phyloP scores from a whole-genome alignment of 2,329 filamentous ascomycete species.

The Hymenoscyphus salicellus region DNA sequence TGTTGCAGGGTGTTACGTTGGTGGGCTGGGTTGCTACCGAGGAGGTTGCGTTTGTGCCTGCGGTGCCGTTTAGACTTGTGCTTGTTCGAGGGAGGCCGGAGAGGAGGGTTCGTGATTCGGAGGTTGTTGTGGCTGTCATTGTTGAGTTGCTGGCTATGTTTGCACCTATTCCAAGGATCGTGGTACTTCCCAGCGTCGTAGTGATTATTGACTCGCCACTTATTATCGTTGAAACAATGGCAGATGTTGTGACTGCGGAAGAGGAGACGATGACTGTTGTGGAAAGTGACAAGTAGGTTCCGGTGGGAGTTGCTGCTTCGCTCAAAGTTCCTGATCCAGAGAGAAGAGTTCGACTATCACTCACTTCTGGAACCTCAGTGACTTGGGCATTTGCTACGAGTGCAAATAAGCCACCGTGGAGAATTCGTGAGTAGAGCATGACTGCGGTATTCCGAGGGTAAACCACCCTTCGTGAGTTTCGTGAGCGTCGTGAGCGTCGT shows the following conservation, averaged over 20 bases:
- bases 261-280: conserved; percentile 36
- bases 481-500: not conserved
- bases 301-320: conserved; percentile 38
- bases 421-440: conserved; percentile 27
- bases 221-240: conserved; percentile 29
- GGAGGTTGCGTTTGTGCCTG: conserved; percentile 46
- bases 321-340: conserved; percentile 18
- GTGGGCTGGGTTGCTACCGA: conserved; percentile 47
- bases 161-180: conserved; percentile 27
- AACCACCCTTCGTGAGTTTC: not conserved
- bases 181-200: conserved; percentile 31
- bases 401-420: conserved; percentile 34
- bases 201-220: conserved; percentile 25
- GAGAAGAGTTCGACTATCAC: conserved; percentile 19
- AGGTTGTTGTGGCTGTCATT: conserved; percentile 30
- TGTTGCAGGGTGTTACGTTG: conserved; percentile 79
- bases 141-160: conserved; percentile 26
- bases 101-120: conserved; percentile 41
- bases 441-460: conserved; percentile 2
- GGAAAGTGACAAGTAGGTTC: conserved; percentile 38
- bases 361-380: conserved; percentile 9
- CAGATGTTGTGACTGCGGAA: conserved; percentile 29
- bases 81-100: conserved; percentile 29
- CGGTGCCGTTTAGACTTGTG: conserved; percentile 45
- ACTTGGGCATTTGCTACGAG: conserved; percentile 27